These are phyloP conservation scores for Backusella circina DNA, from an alignment of 192 early-diverging fungal species.

Conservation along the genomic window DNA sequence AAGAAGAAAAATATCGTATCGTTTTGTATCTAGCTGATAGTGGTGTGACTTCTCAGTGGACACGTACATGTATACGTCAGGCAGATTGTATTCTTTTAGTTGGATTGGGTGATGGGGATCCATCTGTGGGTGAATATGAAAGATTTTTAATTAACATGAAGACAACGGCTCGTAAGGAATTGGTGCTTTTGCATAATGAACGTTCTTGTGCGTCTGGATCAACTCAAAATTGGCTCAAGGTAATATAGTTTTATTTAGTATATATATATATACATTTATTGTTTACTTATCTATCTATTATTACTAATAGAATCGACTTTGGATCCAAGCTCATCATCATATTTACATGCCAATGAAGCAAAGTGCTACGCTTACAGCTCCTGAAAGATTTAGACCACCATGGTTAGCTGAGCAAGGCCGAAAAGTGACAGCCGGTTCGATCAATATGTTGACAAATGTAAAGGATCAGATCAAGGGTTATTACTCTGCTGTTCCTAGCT, in stretches of 20 bases:
- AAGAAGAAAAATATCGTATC: conserved; percentile 83
- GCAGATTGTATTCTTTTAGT: conserved; percentile 95
- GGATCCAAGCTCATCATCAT: conserved; percentile 98
- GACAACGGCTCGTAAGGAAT: conserved; percentile 96
- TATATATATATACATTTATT: not conserved
- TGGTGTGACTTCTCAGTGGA: conserved; percentile 87
- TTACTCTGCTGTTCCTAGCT: conserved; percentile 49
- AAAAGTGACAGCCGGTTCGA: conserved; percentile 41
- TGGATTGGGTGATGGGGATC: conserved; percentile 87
- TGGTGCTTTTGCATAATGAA: conserved; percentile 86
- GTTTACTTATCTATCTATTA: not conserved
- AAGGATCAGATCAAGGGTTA: conserved; percentile 66
- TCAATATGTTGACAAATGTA: conserved; percentile 53
- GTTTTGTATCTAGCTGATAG: conserved; percentile 97
- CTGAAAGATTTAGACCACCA: conserved; percentile 21
- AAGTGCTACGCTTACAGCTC: conserved; percentile 25
- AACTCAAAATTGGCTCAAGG: conserved; percentile 89
- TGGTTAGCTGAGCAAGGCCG: conserved; percentile 40
- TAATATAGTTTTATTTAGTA: not conserved
- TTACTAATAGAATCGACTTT: conserved; percentile 59
- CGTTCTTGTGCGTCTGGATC: conserved; percentile 73
- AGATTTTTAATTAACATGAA: conserved; percentile 88
- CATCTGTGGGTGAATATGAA: conserved; percentile 89
- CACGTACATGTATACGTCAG: conserved; percentile 91
- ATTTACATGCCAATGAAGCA: conserved; percentile 69